Conservation (phyloP, 2,329 filamentous ascomycete genomes). For the Piedraia hortae region DNA sequence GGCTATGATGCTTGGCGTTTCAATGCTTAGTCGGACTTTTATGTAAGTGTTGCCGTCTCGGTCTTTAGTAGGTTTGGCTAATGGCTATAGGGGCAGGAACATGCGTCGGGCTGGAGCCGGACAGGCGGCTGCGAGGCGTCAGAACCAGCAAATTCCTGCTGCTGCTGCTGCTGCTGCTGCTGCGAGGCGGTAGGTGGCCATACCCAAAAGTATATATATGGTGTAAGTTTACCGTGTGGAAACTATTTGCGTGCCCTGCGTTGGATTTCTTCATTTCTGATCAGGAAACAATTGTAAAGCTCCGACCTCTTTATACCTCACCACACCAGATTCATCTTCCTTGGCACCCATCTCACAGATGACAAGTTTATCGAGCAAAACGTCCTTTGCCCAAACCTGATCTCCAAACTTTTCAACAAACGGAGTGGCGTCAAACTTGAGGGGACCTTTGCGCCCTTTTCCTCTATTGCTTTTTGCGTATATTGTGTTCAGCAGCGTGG, state of each 20-base stretch:
- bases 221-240: too few species aligned
- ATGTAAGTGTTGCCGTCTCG: conserved; percentile 31
- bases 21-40: conserved; percentile 42
- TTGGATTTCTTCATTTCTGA: too few species aligned
- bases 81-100: conserved; percentile 1
- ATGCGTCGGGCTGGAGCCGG: too few species aligned
- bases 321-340: conserved; percentile 20
- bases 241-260: too few species aligned
- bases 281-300: too few species aligned
- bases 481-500: conserved; percentile 64
- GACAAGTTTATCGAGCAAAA: conserved; percentile 41
- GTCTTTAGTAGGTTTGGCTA: not conserved
- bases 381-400: conserved; percentile 40
- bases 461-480: conserved; percentile 34
- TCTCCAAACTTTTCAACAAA: conserved; percentile 29
- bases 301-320: conserved; percentile 27
- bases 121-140: too few species aligned
- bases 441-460: conserved; percentile 10
- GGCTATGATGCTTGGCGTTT: conserved; percentile 51
- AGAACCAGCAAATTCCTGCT: not conserved
- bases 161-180: not conserved
- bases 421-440: conserved; percentile 16
- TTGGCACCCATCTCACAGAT: conserved; percentile 77
- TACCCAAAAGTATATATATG: not conserved
- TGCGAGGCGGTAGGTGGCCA: not conserved